A percentile compares a stretch with the other conserved stretches of the same genome.
phyloP scores from a whole-genome alignment of 2,329 filamentous ascomycete genomes.

The Verticillium zaregamsianum region DNA sequence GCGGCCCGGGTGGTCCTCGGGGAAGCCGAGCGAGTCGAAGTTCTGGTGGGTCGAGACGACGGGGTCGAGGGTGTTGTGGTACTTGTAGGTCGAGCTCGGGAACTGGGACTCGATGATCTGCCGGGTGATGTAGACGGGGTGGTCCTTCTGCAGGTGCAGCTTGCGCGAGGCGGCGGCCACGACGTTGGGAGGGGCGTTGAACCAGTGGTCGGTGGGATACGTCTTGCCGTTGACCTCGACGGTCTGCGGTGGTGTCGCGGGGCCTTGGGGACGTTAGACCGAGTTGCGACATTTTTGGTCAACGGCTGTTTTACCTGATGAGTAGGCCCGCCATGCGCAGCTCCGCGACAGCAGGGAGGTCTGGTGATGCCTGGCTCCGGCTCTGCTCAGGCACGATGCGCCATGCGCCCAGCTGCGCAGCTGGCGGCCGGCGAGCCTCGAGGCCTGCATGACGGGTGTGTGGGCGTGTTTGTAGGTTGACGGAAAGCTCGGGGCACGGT shows the following conservation, averaged over 20 bases:
- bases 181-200: conserved; percentile 77
- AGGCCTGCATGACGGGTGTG: conserved; percentile 4
- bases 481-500: background rate
- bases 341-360: background rate
- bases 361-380: conserved; percentile 1
- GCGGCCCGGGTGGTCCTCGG: conserved; percentile 80
- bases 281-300: background rate
- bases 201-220: conserved; percentile 74
- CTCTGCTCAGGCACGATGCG: background rate
- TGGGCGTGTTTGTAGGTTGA: background rate
- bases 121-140: conserved; percentile 86
- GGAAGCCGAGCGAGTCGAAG: conserved; percentile 95
- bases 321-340: conserved; percentile 12
- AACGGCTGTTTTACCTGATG: conserved; percentile 13
- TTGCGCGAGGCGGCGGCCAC: conserved; percentile 68
- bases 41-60: conserved; percentile 84
- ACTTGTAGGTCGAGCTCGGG: conserved; percentile 64
- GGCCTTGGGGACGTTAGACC: background rate
- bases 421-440: conserved; percentile 10
- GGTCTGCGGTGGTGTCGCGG: conserved; percentile 16
- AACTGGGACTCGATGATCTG: conserved; percentile 91
- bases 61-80: conserved; percentile 75
- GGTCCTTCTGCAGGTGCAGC: conserved; percentile 86
- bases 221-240: conserved; percentile 58
- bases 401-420: conserved; percentile 9